Percentiles rank a stretch among this genome's conserved stretches.
phyloP scores from a whole-genome alignment of 805 yeast genomes.

The Cyberlindnera mississippiensis region DNA sequence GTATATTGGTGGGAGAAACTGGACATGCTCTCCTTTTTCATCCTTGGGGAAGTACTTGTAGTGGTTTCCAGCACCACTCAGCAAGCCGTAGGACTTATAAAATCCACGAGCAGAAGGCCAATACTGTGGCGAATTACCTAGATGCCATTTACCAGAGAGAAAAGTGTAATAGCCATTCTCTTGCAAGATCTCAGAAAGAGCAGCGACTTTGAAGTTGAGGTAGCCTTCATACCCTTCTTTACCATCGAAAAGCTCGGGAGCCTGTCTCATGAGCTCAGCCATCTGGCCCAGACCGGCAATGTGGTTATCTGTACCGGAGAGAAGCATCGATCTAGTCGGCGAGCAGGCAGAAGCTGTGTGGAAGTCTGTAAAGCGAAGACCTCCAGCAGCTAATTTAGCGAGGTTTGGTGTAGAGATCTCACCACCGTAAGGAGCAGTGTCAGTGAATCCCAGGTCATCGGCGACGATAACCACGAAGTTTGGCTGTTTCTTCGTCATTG shows the following conservation, averaged over 20 bases:
- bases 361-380: constrained; percentile 51
- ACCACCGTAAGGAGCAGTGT: constrained; percentile 49
- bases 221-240: constrained; percentile 57
- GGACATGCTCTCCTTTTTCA: constrained; percentile 4
- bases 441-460: constrained; percentile 61
- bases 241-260: constrained; percentile 37
- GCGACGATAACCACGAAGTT: constrained; percentile 55
- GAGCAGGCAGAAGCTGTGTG: constrained; percentile 65
- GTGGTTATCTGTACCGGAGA: constrained; percentile 60
- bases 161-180: constrained; percentile 44
- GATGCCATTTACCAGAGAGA: constrained; percentile 59
- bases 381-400: constrained; percentile 38
- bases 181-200: constrained; percentile 47
- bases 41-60: constrained; percentile 34
- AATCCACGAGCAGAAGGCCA: constrained; percentile 50
- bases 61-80: constrained; percentile 59
- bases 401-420: constrained; percentile 56
- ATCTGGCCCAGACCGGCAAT: constrained; percentile 58
- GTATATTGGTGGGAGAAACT: constrained; percentile 9
- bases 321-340: constrained; percentile 58
- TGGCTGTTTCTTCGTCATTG: no score
- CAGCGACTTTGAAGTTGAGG: constrained; percentile 47
- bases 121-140: constrained; percentile 44
- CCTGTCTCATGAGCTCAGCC: constrained; percentile 40
- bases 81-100: constrained; percentile 43